These are phyloP conservation scores for Russula vinacea DNA, from an alignment of 768 basidiomycete species.

Conservation along the genomic window DNA sequence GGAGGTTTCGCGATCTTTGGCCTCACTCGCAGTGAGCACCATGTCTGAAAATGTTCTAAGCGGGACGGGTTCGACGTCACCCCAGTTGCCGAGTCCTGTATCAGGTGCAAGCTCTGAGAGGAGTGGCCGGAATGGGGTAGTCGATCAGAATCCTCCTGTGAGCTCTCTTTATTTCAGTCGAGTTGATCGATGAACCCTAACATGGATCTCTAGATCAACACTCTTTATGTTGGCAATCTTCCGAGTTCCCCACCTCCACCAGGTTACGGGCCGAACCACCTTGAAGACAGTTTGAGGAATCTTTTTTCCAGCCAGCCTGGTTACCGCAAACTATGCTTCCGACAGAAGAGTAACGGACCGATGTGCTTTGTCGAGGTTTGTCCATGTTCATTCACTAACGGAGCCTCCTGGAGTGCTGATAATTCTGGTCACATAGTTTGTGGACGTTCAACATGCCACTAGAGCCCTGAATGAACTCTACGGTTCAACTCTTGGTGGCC, in stretches of 20 bases:
- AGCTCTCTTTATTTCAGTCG: constrained; percentile 31
- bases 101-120: constrained; percentile 55
- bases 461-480: constrained; percentile 88
- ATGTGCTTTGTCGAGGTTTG: constrained; percentile 98
- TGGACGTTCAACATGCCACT: constrained; percentile 81
- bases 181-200: constrained; percentile 5
- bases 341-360: constrained; percentile 95
- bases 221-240: constrained; percentile 97
- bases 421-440: constrained; percentile 55
- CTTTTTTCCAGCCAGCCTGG: constrained; percentile 79
- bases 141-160: constrained; percentile 93
- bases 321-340: constrained; percentile 88
- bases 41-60: constrained; percentile 4
- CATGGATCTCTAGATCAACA: constrained; percentile 67
- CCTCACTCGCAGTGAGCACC: constrained; percentile 52
- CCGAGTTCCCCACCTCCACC: constrained; percentile 73
- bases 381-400: neutral
- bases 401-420: neutral
- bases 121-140: constrained; percentile 38
- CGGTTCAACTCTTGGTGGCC: constrained; percentile 83
- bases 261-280: constrained; percentile 70
- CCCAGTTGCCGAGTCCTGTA: constrained; percentile 73
- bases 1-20: constrained; percentile 37
- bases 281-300: constrained; percentile 83
- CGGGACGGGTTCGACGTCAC: constrained; percentile 56